Evolutionary conservation across 1,284 basidiomycete species (phyloP).

Genomic region (Phellopilus nigrolimitatus): DNA sequence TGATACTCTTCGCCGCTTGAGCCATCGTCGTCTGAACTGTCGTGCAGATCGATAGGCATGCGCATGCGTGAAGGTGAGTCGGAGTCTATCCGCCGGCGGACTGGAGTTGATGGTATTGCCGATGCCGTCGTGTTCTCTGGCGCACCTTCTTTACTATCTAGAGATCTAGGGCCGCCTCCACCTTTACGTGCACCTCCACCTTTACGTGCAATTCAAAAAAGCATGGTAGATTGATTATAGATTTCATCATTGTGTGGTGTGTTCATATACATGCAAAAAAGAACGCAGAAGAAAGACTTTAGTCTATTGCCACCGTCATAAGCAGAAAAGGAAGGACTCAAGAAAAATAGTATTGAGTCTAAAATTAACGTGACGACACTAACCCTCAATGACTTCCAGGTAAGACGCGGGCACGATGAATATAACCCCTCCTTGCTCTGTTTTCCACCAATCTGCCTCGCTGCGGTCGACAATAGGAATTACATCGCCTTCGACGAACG

Average conservation of each 20-base stretch:
- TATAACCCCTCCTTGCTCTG: slow-evolving; percentile 75
- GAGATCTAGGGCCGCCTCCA: slow-evolving; percentile 9
- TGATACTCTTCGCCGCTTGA: slow-evolving; percentile 34
- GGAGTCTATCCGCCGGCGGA: background rate
- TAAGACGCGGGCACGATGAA: slow-evolving; percentile 89
- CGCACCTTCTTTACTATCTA: slow-evolving; percentile 23
- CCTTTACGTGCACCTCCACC: slow-evolving; percentile 5
- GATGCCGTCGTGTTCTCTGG: slow-evolving; percentile 20
- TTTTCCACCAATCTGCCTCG: slow-evolving; percentile 93
- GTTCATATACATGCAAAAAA: slow-evolving; percentile 41
- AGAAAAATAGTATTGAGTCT: slow-evolving; percentile 31
- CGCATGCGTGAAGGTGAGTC: slow-evolving; percentile 7
- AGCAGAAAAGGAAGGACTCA: slow-evolving; percentile 57
- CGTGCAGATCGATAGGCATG: slow-evolving; percentile 10
- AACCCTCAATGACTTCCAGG: slow-evolving; percentile 80
- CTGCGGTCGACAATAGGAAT: slow-evolving; percentile 75
- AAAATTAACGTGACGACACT: slow-evolving; percentile 52
- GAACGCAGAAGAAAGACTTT: slow-evolving; percentile 52
- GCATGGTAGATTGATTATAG: slow-evolving; percentile 26
- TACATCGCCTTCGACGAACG: slow-evolving; percentile 75
- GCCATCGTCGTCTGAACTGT: slow-evolving; percentile 24
- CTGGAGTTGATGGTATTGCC: background rate
- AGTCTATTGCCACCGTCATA: slow-evolving; percentile 57
- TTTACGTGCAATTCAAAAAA: background rate
- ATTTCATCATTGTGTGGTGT: slow-evolving; percentile 23